phyloP scores from a whole-genome alignment of 176 grass and related monocot species.

The Ananas comosus region DNA sequence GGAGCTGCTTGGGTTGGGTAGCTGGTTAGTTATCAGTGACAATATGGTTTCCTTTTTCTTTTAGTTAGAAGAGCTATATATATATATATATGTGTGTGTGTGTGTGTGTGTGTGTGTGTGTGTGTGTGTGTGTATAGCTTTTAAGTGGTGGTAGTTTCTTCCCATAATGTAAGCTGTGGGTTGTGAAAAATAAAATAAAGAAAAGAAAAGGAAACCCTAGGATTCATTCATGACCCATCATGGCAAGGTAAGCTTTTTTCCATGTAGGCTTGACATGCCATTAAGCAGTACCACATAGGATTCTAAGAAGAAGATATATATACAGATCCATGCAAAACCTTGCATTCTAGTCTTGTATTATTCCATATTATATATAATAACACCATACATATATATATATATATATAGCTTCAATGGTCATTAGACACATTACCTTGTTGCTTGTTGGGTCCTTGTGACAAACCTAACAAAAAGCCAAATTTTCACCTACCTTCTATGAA shows the following conservation, averaged over 20 bases:
- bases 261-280: conserved; percentile 15
- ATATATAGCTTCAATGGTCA: too few relatives aligned
- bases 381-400: background rate
- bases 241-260: conserved; percentile 27
- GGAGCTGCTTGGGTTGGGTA: conserved; percentile 14
- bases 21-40: background rate
- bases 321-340: conserved; percentile 8
- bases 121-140: background rate
- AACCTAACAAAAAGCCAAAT: conserved; percentile 19
- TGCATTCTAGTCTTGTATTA: background rate
- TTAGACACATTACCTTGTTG: conserved; percentile 8
- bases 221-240: conserved; percentile 26
- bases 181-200: conserved; percentile 6
- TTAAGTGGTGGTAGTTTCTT: too few relatives aligned
- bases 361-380: conserved; percentile 3
- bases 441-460: conserved; percentile 18
- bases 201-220: conserved; percentile 15
- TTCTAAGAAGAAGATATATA: conserved; percentile 9
- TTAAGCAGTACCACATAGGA: conserved; percentile 5
- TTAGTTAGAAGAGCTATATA: background rate
- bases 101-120: too few relatives aligned
- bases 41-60: background rate
- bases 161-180: background rate
- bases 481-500: conserved; percentile 32
- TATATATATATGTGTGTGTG: background rate